A percentile compares a stretch with the other conserved stretches of the same genome.
Conservation (phyloP, 2,329 filamentous ascomycete genomes). For the Bimuria novae-zelandiae region DNA sequence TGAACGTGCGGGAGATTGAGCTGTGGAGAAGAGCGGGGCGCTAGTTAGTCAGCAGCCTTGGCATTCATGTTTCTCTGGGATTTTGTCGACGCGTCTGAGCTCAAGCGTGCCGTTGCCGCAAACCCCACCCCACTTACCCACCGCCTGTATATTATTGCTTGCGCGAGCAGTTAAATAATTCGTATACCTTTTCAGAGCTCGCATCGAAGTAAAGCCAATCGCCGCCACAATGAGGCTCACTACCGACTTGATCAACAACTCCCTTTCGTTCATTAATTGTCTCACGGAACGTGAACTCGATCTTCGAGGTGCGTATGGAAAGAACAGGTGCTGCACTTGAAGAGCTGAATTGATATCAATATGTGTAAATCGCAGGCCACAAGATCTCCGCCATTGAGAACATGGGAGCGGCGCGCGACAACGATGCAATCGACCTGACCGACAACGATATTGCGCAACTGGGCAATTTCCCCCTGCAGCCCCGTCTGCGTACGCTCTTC, state of each 20-base stretch:
- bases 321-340: conserved; percentile 94
- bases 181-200: not conserved
- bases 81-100: conserved; percentile 5
- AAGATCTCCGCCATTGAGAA: conserved; percentile 98
- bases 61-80: conserved; percentile 1
- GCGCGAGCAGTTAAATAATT: not conserved
- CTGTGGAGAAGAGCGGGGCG: not conserved
- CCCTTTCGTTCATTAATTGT: conserved; percentile 97
- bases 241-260: conserved; percentile 89
- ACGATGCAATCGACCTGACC: conserved; percentile 97
- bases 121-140: not conserved
- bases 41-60: conserved; percentile 14
- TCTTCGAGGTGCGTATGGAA: conserved; percentile 97
- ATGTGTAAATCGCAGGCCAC: conserved; percentile 74
- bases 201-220: not conserved
- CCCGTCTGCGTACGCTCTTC: conserved; percentile 83
- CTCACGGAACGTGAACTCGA: conserved; percentile 98
- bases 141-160: not conserved
- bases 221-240: conserved; percentile 81
- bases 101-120: not conserved
- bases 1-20: not conserved
- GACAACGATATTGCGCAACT: conserved; percentile 94
- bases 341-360: conserved; percentile 85
- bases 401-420: conserved; percentile 88
- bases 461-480: conserved; percentile 90